Evolutionary conservation across 108 stramenopile genomes (phyloP), one percentile per base, ranked within the genome.

Genomic region (Bacterosira constricta): DNA sequence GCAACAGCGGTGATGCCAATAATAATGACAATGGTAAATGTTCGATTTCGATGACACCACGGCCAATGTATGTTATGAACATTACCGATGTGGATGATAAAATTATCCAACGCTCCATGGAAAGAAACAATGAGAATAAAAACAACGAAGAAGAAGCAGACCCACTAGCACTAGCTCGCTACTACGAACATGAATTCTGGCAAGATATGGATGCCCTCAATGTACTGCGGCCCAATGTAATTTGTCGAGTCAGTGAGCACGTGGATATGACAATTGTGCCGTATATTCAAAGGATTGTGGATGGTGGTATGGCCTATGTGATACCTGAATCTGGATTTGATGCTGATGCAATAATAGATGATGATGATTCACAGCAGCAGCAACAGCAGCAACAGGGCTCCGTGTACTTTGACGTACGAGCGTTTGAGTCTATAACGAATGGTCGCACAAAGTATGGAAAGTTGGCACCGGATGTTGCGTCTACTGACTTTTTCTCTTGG

Each of bases 61-160:
- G 83, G 9, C 88, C 87, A 4, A 39, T 93, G 38, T 89, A 90
- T 66, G 90, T 90, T 4, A 88, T 97, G 85, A 97, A 97, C 70
- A 85, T 97, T 45, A 99, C 98, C 12, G 98, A 99, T 81, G 92
- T 99, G 23, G 99, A 99, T 68, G 99, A 99, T 77, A 99, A 99
- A 81, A 99, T 98, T 54, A 90, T 96, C 37, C 32, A 55, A 37
- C 55, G 90, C 13, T 71, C 88, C 17, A 83, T n/a, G n/a, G 47
- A 8, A 26, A 47, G 2, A 12, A 47, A 6, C 6, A 38, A 17
- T 42, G 25, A 3, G 25, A 31, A 4, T 21, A 47, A 3, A 9
- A 45, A 20, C 45, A 18, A 70, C 86, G 51, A 59, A 60, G 51
- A 35, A 44, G 25, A 61, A 82, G 39, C 72, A 50, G 67, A 88